Evolutionary conservation across 83 land plant species (phyloP).

Genomic region (Thuja plicata): DNA sequence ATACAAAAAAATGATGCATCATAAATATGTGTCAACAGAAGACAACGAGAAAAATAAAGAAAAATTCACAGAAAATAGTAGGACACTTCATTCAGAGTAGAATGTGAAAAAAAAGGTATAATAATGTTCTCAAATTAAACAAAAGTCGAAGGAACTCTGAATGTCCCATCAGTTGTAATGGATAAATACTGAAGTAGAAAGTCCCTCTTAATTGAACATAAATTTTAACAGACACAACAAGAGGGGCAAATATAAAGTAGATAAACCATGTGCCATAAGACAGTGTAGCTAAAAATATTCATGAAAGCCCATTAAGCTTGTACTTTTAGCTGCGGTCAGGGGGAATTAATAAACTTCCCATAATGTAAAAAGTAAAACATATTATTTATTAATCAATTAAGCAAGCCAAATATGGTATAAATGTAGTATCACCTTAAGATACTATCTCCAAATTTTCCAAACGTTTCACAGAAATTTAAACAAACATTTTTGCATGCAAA

Average conservation of each 20-base stretch:
- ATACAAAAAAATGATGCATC: not conserved
- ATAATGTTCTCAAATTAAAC: not conserved
- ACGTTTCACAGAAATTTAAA: too few species aligned
- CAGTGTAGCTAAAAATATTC: not conserved
- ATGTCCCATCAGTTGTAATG: not conserved
- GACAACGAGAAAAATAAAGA: too few species aligned
- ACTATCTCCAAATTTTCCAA: too few species aligned
- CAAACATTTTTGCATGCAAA: too few species aligned
- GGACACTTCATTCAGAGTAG: not conserved
- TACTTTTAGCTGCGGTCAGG: not conserved
- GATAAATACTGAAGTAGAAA: not conserved
- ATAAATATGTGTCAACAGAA: not conserved
- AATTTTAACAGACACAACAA: not conserved
- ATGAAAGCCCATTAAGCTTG: not conserved
- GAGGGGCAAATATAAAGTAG: not conserved
- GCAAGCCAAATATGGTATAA: not conserved
- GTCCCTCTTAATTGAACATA: not conserved
- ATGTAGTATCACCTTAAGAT: too few species aligned
- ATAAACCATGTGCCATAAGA: not conserved
- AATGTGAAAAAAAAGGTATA: not conserved
- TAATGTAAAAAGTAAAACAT: not conserved
- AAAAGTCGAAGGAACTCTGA: not conserved
- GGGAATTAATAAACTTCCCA: not conserved
- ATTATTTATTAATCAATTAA: not conserved
- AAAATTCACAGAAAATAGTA: not conserved